Conservation (phyloP, 495 filamentous ascomycete species). For the Penicillium maclennaniae region DNA sequence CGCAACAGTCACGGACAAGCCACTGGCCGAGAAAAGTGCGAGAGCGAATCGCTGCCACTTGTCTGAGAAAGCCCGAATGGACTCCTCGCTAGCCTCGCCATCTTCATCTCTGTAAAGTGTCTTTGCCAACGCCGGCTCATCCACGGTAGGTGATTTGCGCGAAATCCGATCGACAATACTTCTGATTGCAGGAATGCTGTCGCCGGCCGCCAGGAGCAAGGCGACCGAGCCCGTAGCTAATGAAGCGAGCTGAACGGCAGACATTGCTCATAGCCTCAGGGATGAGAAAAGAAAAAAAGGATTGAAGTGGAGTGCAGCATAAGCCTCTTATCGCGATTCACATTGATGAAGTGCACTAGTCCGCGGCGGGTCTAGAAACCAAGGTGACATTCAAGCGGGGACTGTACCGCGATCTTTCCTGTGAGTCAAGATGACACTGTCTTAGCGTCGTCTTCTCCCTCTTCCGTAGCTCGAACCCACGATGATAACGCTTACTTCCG, state of each 20-base stretch:
- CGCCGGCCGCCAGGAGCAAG: slow-evolving; percentile 20
- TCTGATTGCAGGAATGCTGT: slow-evolving; percentile 22
- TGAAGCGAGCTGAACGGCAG: slow-evolving; percentile 15
- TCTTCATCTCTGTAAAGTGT: slow-evolving; percentile 29
- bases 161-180: slow-evolving; percentile 20
- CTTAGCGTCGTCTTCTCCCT: neutral
- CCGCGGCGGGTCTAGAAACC: neutral
- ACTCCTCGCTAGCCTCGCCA: slow-evolving; percentile 29
- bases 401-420: neutral
- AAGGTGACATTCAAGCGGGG: neutral
- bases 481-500: neutral
- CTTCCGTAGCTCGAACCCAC: neutral
- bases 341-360: neutral
- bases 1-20: slow-evolving; percentile 17
- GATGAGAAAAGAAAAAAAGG: neutral
- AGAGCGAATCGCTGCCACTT: slow-evolving; percentile 24
- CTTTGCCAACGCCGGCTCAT: slow-evolving; percentile 19
- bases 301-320: neutral
- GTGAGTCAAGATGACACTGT: neutral
- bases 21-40: slow-evolving; percentile 15
- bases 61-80: slow-evolving; percentile 28
- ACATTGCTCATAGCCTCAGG: slow-evolving; percentile 23
- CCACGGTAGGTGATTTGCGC: slow-evolving; percentile 15
- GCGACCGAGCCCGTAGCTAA: slow-evolving; percentile 21
- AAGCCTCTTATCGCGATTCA: slow-evolving; percentile 9